A percentile compares a stretch with the other conserved stretches of the same genome.
Evolutionary conservation across 805 yeast genomes (phyloP).

Genomic region (Myxozyma nipponensis): DNA sequence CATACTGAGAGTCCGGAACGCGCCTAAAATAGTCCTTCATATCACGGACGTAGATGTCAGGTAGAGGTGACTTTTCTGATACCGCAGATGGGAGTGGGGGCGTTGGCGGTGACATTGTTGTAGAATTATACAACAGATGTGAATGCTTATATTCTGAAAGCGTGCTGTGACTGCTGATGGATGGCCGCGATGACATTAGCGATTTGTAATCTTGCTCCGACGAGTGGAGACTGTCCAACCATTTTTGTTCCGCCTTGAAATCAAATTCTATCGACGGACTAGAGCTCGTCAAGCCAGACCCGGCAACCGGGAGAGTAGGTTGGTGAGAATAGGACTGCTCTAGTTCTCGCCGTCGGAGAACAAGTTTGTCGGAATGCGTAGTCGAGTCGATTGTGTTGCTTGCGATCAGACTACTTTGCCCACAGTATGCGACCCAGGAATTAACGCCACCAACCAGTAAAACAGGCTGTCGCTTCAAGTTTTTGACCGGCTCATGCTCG

Average conservation of each 20-base stretch:
- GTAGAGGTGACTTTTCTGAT: slow-evolving; percentile 2
- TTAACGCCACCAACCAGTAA: slow-evolving; percentile 56
- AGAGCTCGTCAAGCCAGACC: background rate
- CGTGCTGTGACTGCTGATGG: background rate
- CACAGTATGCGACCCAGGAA: slow-evolving; percentile 40
- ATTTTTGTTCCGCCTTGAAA: background rate
- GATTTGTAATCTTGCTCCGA: background rate
- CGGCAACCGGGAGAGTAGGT: background rate
- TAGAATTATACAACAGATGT: slow-evolving; percentile 19
- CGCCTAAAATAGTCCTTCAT: slow-evolving; percentile 33
- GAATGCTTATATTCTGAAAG: slow-evolving; percentile 4
- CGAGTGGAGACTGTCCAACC: slow-evolving; percentile 4
- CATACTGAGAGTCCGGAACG: slow-evolving; percentile 1
- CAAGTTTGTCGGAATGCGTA: background rate
- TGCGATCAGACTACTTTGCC: slow-evolving; percentile 17
- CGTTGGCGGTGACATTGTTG: slow-evolving; percentile 4
- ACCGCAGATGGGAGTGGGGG: slow-evolving; percentile 5
- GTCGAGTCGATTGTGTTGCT: background rate
- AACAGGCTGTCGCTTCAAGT: slow-evolving; percentile 43
- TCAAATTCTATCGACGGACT: background rate
- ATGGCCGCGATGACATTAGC: background rate
- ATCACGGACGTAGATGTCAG: slow-evolving; percentile 31
- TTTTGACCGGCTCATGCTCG: slow-evolving; percentile 39
- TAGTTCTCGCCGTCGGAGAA: background rate
- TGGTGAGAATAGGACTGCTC: background rate